phyloP scores from a whole-genome alignment of 345 rosid species.

The Syzygium aqueum region DNA sequence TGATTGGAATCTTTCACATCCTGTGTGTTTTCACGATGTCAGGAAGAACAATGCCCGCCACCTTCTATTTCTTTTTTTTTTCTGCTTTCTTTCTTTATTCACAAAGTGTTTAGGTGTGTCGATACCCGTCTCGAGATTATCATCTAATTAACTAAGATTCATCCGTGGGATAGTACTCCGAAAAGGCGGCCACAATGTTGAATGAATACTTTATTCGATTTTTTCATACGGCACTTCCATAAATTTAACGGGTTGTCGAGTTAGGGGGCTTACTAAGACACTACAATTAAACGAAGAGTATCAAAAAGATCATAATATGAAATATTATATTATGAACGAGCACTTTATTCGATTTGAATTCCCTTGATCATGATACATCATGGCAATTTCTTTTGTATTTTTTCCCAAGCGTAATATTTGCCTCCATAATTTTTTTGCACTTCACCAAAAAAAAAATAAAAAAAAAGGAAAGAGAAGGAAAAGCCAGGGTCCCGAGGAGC shows the following conservation, averaged over 20 bases:
- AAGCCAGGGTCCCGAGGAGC: slow-evolving; percentile 21
- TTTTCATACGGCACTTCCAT: not conserved
- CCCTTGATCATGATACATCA: rapidly evolving
- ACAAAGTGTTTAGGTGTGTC: too few relatives aligned
- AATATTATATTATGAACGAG: not conserved
- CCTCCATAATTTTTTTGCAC: not conserved
- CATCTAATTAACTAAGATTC: not conserved
- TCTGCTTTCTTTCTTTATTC: not conserved
- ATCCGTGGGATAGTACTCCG: rapidly evolving
- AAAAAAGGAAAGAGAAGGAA: not conserved
- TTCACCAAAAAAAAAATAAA: not conserved
- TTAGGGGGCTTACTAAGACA: not conserved
- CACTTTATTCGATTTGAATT: not conserved
- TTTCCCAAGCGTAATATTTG: not conserved
- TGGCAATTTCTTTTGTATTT: not conserved
- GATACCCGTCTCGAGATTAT: not conserved
- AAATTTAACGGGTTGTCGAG: not conserved
- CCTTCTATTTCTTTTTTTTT: not conserved
- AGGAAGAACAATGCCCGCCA: not conserved
- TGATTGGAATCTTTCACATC: not conserved
- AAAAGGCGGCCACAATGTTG: not conserved
- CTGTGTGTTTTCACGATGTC: not conserved
- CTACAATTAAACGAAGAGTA: not conserved
- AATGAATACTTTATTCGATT: not conserved
- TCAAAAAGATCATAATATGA: not conserved